Base-by-base conservation (phyloP, 352 stramenopile species). In the Phytophthora litchii region DNA sequence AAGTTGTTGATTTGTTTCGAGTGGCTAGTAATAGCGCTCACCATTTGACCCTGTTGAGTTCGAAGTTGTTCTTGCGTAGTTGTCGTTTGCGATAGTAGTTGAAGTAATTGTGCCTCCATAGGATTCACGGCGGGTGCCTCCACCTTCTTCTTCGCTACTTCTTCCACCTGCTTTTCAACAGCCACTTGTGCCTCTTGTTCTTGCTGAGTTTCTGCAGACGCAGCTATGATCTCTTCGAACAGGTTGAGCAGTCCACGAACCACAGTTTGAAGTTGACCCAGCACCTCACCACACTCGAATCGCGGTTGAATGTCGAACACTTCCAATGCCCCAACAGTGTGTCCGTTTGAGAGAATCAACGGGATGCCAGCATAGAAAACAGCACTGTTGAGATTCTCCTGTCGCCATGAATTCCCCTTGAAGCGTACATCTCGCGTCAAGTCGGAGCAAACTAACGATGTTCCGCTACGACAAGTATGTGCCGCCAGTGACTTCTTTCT, bases 281-380 rank as follows among this genome's bases (percentile, higher is more conserved):
- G 50, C 20, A 93, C 75, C 21, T 91, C 70, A 31, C 72, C 71
- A 54, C 86, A 94, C 16, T 70, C 78, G 43, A 68, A 83, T 5
- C 83, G 81, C 4, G 73, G 56, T 12, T 71, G 69, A 16, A 25
- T 32, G 48, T 91, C 83, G 47, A 86, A 89, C 2, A 94, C 81
- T 44, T 94, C 86, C 23, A 94, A 65, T 3, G 71, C 66, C 17
- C 86, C 86, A 27, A 94, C 71, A 16, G 83, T 83, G 55, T 87
- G 74, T 27, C 83, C 83, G 21, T 85, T 89, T 20, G 72, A 76
- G 8, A 94, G 74, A 31, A 79, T 75, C 16, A 95, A 40, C 17
- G 88, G 88, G 35, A 93, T 93, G 12, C 85, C 89, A 1, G 83
- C 86, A 49, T 96, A 95, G 38, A 96, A 95, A 1, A 54, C 57